phyloP scores from a whole-genome alignment of 345 rosid species.

The Eucalyptus urophylla region DNA sequence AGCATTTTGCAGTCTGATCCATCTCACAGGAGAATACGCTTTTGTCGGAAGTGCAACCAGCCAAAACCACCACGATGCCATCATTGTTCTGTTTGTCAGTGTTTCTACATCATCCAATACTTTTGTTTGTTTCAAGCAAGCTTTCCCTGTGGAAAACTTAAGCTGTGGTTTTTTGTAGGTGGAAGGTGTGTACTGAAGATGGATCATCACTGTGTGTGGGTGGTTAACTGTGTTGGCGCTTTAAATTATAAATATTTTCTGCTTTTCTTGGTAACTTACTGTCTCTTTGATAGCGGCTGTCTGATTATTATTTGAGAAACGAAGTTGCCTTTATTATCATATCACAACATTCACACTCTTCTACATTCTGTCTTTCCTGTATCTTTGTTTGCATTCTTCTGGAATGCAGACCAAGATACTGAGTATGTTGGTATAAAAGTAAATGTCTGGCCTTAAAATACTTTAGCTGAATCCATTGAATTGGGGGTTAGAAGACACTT shows the following conservation, averaged over 20 bases:
- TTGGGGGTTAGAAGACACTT: not conserved
- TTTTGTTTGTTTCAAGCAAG: not conserved
- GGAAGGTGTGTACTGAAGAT: conserved; percentile 88
- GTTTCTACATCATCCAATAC: not conserved
- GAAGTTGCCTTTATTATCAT: not conserved
- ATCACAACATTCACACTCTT: not conserved
- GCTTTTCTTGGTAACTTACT: conserved; percentile 75
- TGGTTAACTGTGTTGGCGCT: conserved; percentile 97
- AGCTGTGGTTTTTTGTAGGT: conserved; percentile 27
- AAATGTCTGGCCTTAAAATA: not conserved
- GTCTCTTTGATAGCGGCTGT: not conserved
- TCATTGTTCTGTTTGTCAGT: conserved; percentile 95
- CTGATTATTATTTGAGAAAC: not conserved
- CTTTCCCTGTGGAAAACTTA: not conserved
- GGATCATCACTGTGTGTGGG: conserved; percentile 99
- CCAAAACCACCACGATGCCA: conserved; percentile 91
- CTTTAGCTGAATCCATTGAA: not conserved
- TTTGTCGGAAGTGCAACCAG: conserved; percentile 89
- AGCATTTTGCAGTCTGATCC: conserved; percentile 40
- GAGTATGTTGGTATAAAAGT: not conserved
- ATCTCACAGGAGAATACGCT: conserved; percentile 44
- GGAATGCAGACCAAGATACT: not conserved
- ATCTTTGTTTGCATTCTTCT: not conserved
- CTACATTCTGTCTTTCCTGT: not conserved
- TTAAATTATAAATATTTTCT: conserved; percentile 89